phyloP scores from a whole-genome alignment of 768 basidiomycete species.

The Russula vinacea region DNA sequence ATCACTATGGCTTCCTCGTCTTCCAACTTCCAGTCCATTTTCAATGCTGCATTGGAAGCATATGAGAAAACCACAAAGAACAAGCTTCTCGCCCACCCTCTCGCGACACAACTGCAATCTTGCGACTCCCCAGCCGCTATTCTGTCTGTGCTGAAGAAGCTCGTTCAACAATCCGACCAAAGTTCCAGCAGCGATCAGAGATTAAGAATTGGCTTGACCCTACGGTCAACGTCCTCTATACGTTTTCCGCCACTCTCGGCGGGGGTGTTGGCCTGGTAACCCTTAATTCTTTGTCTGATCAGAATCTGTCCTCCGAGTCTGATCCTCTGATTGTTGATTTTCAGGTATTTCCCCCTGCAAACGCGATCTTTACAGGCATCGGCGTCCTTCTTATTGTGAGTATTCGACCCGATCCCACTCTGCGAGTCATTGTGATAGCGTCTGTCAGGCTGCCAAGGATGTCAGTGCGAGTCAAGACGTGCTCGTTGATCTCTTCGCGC shows the following conservation, averaged over 20 bases:
- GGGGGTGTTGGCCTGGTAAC: neutral
- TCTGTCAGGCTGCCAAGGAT: conserved; percentile 12
- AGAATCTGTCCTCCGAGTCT: too few relatives aligned
- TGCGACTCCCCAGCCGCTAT: conserved; percentile 6
- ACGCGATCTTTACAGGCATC: neutral
- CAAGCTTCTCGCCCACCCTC: neutral
- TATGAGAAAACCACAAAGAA: conserved; percentile 3
- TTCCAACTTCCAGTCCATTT: neutral
- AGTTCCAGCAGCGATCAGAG: neutral
- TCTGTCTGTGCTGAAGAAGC: neutral
- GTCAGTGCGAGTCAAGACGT: neutral
- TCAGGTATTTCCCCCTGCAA: conserved; percentile 3
- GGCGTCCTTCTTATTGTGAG: conserved; percentile 5
- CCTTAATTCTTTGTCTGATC: neutral
- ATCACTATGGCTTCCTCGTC: neutral
- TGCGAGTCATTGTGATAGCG: neutral
- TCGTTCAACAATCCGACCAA: neutral
- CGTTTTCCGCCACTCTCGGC: neutral
- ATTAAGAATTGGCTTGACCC: neutral
- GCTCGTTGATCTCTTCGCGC: conserved; percentile 9
- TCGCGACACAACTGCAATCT: neutral
- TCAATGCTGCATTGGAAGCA: conserved; percentile 3
- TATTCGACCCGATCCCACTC: neutral
- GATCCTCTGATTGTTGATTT: neutral
- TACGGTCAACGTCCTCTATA: conserved; percentile 6